A percentile compares a stretch with the other conserved stretches of the same genome.
Evolutionary conservation across 2,329 filamentous ascomycete species (phyloP).

Genomic region (Leptographium radiaticola): DNA sequence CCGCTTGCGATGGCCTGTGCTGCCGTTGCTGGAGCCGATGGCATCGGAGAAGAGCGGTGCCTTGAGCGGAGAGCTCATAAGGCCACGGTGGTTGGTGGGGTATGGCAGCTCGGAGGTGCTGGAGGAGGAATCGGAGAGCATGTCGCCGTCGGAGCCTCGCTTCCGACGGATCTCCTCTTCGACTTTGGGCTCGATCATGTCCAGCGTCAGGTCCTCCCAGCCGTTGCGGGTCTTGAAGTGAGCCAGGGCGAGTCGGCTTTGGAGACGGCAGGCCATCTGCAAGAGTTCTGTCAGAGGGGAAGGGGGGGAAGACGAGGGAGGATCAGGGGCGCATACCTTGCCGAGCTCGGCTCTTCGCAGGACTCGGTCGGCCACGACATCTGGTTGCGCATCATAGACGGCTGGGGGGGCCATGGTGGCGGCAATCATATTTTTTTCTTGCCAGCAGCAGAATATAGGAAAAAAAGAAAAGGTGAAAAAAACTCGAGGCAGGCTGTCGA

Average conservation of each 20-base stretch:
- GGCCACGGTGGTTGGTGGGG: conserved; percentile 37
- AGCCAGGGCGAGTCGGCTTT: conserved; percentile 87
- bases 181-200: conserved; percentile 72
- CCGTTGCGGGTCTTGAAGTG: conserved; percentile 96
- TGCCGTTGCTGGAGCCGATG: conserved; percentile 55
- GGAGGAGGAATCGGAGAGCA: conserved; percentile 77
- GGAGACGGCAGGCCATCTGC: conserved; percentile 83
- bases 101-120: conserved; percentile 68
- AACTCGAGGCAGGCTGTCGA: background rate
- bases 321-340: conserved; percentile 40
- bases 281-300: background rate
- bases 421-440: conserved; percentile 4
- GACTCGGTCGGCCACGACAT: conserved; percentile 54
- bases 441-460: background rate
- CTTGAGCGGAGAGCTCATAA: conserved; percentile 79
- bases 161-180: conserved; percentile 68
- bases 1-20: conserved; percentile 51
- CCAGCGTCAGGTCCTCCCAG: conserved; percentile 81
- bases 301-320: background rate
- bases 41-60: conserved; percentile 76
- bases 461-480: background rate
- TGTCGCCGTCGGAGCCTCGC: conserved; percentile 56
- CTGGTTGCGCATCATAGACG: conserved; percentile 45
- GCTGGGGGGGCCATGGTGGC: conserved; percentile 14
- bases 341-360: conserved; percentile 62